Percentiles rank a stretch among this genome's conserved stretches.
Evolutionary conservation across 805 yeast species (phyloP).

Genomic region (Saturnispora ahearnii): DNA sequence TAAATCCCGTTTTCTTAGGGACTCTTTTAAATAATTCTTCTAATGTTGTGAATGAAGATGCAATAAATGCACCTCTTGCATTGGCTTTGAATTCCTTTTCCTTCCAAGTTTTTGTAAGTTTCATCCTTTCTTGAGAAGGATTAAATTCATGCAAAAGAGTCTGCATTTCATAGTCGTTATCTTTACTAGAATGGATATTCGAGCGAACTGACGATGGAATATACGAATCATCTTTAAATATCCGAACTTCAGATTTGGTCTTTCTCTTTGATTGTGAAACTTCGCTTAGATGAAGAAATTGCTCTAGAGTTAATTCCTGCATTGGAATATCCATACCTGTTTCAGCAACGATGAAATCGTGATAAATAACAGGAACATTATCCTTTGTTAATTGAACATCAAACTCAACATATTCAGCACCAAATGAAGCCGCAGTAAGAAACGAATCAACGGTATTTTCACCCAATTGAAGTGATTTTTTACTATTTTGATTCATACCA

Average conservation of each 20-base stretch:
- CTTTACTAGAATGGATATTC: background rate
- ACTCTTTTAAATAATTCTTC: slow-evolving; percentile 74
- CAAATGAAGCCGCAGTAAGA: slow-evolving; percentile 91
- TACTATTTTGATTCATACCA: slow-evolving; percentile 71
- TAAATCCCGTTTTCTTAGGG: slow-evolving; percentile 82
- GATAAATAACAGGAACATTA: slow-evolving; percentile 84
- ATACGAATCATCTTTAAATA: slow-evolving; percentile 25
- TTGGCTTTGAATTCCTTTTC: slow-evolving; percentile 87
- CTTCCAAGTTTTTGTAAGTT: slow-evolving; percentile 81
- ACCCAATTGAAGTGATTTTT: slow-evolving; percentile 80
- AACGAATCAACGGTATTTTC: slow-evolving; percentile 93
- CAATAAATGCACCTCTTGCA: slow-evolving; percentile 78
- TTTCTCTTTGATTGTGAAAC: slow-evolving; percentile 11
- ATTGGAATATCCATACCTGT: slow-evolving; percentile 94
- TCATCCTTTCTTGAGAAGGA: slow-evolving; percentile 55
- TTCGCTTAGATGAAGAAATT: slow-evolving; percentile 55
- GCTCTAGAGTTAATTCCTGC: slow-evolving; percentile 87
- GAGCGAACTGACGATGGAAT: slow-evolving; percentile 20
- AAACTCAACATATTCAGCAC: slow-evolving; percentile 94
- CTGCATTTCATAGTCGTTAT: background rate
- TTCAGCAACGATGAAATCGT: slow-evolving; percentile 90
- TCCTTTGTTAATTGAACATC: slow-evolving; percentile 95
- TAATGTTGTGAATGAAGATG: slow-evolving; percentile 84
- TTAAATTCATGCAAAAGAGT: slow-evolving; percentile 27
- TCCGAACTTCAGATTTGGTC: slow-evolving; percentile 9